Evolutionary conservation across 179 eudicot species (phyloP), one percentile per base, ranked within the genome.

Genomic region (Nepenthes alata): DNA sequence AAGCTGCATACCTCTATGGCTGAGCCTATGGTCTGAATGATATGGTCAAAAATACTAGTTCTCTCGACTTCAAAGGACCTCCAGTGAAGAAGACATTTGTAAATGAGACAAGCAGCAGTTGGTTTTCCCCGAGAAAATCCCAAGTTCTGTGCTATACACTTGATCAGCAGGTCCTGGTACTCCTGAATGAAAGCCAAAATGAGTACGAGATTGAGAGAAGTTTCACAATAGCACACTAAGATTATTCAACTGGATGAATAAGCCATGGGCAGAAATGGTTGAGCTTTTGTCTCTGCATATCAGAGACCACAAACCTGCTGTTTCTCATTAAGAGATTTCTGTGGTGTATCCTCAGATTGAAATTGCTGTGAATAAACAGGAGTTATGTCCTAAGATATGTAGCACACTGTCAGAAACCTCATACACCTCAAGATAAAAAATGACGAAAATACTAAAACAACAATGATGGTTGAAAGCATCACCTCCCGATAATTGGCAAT

Each of bases 71-170:
- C 98, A 73, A 93, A 89, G 59, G 97, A 89, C 74, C 95, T 81
- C 98, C 98, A 93, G 70, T 93, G 98, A 55, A 89, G 90, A 72
- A 93, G 97, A 72, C 90, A 83, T 74, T 83, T 93, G 74, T 93
- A 93, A 45, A 93, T 93, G 60, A 93, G 71, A 70, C 88, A 82
- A 61, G 98, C 98, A 63, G 98, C 93, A 57, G 87, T 67, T 55
- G 98, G 97, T 65, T 86, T 89, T 65, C 97, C 98, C 55, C 84
- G 81, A 50, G 98, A 78, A 75, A 78, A 93, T 57, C 96, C 96
- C 73, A 93, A 75, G 75, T 93, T 87, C 77, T 89, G 84, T 25
- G 95, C 64, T 73, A 93, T 85, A 65, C 95, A 93, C 71, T 81
- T 87, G 76, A 93, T 79, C 64, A 93, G 83, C 66, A 89, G 69